These are phyloP conservation scores for Lipomyces chichibuensis DNA, from an alignment of 805 yeast genomes.

Conservation along the genomic window DNA sequence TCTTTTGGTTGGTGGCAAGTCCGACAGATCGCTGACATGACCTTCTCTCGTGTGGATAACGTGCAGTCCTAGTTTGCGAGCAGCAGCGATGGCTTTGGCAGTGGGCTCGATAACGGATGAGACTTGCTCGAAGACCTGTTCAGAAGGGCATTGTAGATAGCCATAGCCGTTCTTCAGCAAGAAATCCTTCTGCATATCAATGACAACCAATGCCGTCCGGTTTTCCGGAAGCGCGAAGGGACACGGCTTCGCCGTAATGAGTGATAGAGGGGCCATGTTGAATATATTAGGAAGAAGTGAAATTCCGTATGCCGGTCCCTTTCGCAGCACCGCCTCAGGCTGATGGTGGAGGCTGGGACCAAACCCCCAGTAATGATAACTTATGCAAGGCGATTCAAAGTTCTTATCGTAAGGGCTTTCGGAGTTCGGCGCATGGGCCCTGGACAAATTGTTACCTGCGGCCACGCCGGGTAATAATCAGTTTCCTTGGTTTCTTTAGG, in stretches of 20 bases:
- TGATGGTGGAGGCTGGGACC: neutral
- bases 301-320: neutral
- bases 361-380: neutral
- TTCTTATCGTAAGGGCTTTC: neutral
- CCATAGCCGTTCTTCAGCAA: slow-evolving; percentile 43
- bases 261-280: slow-evolving; percentile 23
- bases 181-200: slow-evolving; percentile 46
- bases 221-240: slow-evolving; percentile 36
- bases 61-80: slow-evolving; percentile 41
- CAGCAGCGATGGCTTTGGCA: slow-evolving; percentile 38
- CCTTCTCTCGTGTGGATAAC: slow-evolving; percentile 46
- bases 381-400: neutral
- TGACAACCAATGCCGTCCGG: slow-evolving; percentile 42
- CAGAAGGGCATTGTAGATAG: slow-evolving; percentile 40
- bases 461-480: neutral
- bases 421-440: neutral
- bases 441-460: neutral
- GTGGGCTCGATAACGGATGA: slow-evolving; percentile 39
- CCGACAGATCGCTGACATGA: slow-evolving; percentile 41
- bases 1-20: slow-evolving; percentile 42
- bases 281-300: neutral
- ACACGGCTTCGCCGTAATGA: slow-evolving; percentile 24
- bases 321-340: neutral
- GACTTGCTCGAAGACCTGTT: slow-evolving; percentile 39
- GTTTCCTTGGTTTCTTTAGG: neutral